phyloP scores from a whole-genome alignment of 768 basidiomycete species.

The Trametes cingulata region DNA sequence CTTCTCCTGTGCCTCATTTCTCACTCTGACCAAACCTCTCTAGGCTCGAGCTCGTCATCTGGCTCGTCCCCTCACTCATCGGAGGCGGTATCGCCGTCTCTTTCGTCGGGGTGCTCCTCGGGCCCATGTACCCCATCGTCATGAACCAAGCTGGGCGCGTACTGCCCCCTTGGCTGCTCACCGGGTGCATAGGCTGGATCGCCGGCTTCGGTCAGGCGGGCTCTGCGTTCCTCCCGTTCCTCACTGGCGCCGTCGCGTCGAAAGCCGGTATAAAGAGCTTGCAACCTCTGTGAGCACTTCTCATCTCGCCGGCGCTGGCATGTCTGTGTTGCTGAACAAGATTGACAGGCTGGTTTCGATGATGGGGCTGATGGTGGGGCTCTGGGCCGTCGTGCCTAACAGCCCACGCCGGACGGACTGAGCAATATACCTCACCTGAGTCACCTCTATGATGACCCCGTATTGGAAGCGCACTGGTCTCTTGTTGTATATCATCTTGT shows the following conservation, averaged over 20 bases:
- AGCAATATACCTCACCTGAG: too few relatives aligned
- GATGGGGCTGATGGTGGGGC: too few relatives aligned
- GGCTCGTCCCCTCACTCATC: constrained; percentile 45
- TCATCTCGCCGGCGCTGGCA: too few relatives aligned
- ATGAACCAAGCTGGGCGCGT: constrained; percentile 44
- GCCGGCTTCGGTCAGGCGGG: constrained; percentile 52
- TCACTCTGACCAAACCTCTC: constrained; percentile 16
- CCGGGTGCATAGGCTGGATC: constrained; percentile 49
- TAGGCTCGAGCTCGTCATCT: constrained; percentile 56
- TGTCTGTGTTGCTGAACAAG: too few relatives aligned
- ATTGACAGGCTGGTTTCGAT: too few relatives aligned
- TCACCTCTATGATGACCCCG: too few relatives aligned
- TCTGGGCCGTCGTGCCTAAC: too few relatives aligned
- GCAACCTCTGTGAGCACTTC: constrained; percentile 48
- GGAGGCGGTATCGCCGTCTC: constrained; percentile 48
- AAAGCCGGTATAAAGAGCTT: constrained; percentile 44
- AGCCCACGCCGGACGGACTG: too few relatives aligned
- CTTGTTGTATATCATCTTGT: too few relatives aligned
- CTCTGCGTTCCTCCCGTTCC: constrained; percentile 51
- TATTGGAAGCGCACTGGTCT: too few relatives aligned
- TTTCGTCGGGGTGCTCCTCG: constrained; percentile 55
- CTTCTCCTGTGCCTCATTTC: too few relatives aligned
- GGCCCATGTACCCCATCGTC: constrained; percentile 47
- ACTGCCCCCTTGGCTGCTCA: constrained; percentile 46
- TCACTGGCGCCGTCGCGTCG: constrained; percentile 46